phyloP scores from a whole-genome alignment of 208 protist genomes.

The Wallacemonas sp. region DNA sequence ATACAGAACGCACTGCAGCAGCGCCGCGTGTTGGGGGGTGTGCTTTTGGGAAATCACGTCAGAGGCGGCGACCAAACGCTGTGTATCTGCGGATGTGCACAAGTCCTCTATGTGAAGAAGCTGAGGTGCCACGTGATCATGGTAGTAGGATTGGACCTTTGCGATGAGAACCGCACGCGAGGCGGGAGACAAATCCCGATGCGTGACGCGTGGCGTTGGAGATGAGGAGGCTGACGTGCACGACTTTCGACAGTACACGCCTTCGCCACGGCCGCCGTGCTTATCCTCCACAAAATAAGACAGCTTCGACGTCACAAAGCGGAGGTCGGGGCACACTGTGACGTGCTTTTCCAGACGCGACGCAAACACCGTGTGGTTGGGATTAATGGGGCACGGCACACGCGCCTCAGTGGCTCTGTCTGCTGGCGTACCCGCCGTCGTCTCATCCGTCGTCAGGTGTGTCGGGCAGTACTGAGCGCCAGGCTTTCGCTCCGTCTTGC shows the following conservation, averaged over 20 bases:
- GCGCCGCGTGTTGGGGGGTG: slow-evolving; percentile 54
- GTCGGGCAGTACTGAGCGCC: slow-evolving; percentile 62
- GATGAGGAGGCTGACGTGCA: too few relatives aligned
- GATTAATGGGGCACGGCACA: slow-evolving; percentile 79
- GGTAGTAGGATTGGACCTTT: slow-evolving; percentile 27
- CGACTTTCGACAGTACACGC: background rate
- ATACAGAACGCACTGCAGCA: slow-evolving; percentile 44
- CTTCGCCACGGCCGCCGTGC: slow-evolving; percentile 27
- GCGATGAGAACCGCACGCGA: slow-evolving; percentile 19
- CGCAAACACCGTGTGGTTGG: slow-evolving; percentile 72
- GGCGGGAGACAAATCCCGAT: slow-evolving; percentile 21
- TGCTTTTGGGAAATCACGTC: slow-evolving; percentile 49
- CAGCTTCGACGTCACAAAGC: slow-evolving; percentile 37
- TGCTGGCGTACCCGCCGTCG: background rate
- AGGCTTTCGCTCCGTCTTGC: slow-evolving; percentile 37
- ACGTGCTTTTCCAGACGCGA: slow-evolving; percentile 59
- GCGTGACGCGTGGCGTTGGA: background rate
- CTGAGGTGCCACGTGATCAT: slow-evolving; percentile 16
- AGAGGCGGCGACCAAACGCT: background rate
- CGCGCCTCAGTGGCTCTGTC: slow-evolving; percentile 13
- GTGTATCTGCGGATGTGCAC: background rate
- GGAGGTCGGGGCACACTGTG: slow-evolving; percentile 73
- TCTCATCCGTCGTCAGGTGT: slow-evolving; percentile 21
- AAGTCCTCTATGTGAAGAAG: background rate
- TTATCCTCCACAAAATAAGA: slow-evolving; percentile 52